A percentile compares a stretch with the other conserved stretches of the same genome.
phyloP scores from a whole-genome alignment of 768 basidiomycete genomes.

The Termitomyces sp. region DNA sequence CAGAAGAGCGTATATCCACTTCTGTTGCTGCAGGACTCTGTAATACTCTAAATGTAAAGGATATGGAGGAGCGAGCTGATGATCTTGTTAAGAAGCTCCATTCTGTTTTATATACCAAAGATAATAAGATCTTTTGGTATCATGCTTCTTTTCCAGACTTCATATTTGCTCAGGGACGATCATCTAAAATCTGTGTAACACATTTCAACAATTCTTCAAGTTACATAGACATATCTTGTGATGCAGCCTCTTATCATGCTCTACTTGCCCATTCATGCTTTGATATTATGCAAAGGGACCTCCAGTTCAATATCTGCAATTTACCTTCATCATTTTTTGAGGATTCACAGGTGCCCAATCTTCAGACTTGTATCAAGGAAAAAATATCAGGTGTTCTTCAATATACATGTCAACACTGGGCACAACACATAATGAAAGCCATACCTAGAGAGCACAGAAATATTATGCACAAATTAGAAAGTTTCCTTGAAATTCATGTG shows the following conservation, averaged over 20 bases:
- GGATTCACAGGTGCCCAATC: background rate
- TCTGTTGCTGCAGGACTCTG: constrained; percentile 13
- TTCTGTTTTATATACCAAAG: constrained; percentile 20
- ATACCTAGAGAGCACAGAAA: background rate
- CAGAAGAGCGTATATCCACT: constrained; percentile 7
- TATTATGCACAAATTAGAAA: background rate
- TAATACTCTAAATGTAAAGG: background rate
- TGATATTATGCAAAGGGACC: background rate
- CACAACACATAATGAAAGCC: background rate
- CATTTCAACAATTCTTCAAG: background rate
- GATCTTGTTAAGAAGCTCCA: constrained; percentile 15
- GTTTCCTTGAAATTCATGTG: constrained; percentile 15
- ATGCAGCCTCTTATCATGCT: background rate
- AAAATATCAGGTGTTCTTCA: background rate
- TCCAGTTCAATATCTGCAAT: background rate
- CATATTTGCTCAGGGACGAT: constrained; percentile 11
- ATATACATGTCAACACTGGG: background rate
- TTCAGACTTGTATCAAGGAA: background rate
- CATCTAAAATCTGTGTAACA: background rate
- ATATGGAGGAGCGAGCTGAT: background rate
- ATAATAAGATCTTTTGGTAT: background rate
- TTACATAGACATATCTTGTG: background rate
- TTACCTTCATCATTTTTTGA: background rate
- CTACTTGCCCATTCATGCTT: background rate
- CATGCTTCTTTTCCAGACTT: constrained; percentile 23